phyloP scores from a whole-genome alignment of 2,329 filamentous ascomycete species.

The Diaporthe australafricana region DNA sequence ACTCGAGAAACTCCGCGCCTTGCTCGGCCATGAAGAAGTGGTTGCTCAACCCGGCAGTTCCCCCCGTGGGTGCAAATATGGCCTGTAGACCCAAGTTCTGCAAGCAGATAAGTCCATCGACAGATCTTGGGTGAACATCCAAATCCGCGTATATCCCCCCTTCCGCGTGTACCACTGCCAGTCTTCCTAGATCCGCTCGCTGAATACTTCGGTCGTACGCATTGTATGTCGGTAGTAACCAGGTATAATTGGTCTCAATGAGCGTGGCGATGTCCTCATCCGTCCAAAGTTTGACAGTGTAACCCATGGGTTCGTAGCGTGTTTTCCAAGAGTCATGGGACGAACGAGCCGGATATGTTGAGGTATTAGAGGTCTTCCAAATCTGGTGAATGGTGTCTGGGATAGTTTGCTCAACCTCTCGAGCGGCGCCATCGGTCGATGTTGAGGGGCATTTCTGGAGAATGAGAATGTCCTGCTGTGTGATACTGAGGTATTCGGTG shows the following conservation, averaged over 20 bases:
- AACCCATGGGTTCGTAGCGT: background rate
- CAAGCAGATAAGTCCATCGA: background rate
- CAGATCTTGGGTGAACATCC: background rate
- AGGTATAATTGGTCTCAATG: background rate
- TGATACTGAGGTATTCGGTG: too few species aligned
- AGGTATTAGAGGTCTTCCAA: background rate
- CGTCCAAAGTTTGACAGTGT: background rate
- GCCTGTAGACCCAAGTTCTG: background rate
- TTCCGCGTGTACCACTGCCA: background rate
- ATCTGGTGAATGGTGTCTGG: background rate
- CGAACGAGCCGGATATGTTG: background rate
- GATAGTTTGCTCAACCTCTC: background rate
- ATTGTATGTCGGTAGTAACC: background rate
- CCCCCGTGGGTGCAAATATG: background rate
- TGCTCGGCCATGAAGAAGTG: background rate
- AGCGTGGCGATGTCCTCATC: background rate
- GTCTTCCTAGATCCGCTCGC: background rate
- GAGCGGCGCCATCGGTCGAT: too few species aligned
- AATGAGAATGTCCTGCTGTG: too few species aligned
- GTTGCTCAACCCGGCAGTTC: background rate
- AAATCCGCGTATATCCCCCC: background rate
- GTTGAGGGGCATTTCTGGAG: too few species aligned
- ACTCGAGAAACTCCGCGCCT: background rate
- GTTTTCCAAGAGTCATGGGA: background rate
- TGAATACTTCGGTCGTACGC: background rate